Evolutionary conservation across 495 filamentous ascomycete species (phyloP).

Genomic region (Neurospora sublineolata): DNA sequence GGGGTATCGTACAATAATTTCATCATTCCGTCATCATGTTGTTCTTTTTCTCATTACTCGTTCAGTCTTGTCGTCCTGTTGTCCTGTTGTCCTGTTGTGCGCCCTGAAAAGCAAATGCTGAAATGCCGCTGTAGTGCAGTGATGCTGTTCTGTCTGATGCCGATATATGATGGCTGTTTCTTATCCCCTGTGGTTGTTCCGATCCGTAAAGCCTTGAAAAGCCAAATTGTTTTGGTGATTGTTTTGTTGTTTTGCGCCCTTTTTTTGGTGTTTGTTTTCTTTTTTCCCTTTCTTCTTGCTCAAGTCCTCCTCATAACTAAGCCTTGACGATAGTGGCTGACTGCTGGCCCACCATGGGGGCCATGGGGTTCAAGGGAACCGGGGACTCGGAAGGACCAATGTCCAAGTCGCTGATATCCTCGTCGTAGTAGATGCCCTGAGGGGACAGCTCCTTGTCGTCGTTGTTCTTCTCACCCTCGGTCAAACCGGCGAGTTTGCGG

Average conservation of each 20-base stretch:
- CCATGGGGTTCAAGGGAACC: not conserved
- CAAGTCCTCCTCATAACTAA: not conserved
- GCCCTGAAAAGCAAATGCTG: not conserved
- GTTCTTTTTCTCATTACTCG: not conserved
- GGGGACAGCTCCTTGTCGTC: not conserved
- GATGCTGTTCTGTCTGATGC: not conserved
- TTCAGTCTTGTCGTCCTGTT: not conserved
- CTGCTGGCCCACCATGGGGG: not conserved
- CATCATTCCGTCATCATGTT: not conserved
- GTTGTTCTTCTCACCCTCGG: not conserved
- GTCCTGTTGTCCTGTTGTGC: not conserved
- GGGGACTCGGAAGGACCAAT: not conserved
- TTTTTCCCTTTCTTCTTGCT: not conserved
- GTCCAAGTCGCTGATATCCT: not conserved
- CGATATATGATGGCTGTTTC: not conserved
- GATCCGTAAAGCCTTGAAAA: not conserved
- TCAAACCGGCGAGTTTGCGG: slow-evolving; percentile 6
- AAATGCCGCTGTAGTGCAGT: not conserved
- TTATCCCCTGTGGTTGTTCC: not conserved
- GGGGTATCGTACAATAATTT: not conserved
- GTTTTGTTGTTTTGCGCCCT: not conserved
- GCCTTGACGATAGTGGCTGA: not conserved
- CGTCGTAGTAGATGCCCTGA: not conserved
- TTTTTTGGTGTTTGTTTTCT: not conserved
- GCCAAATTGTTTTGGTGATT: not conserved